Conservation (phyloP, 1,284 basidiomycete species). For the Apiotrichum gracile region DNA sequence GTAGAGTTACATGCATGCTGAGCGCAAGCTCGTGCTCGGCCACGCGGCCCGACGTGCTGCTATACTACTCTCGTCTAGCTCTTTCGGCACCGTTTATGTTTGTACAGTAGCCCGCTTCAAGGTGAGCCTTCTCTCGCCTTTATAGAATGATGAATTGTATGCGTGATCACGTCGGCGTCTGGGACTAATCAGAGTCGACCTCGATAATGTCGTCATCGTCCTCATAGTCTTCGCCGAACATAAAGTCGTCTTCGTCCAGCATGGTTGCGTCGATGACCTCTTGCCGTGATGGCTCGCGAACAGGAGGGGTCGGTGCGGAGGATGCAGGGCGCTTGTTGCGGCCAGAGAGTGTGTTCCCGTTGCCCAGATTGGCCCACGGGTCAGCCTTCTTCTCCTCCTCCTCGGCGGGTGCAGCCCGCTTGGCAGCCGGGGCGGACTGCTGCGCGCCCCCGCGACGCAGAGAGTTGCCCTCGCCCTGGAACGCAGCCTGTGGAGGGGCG, state of each 20-base stretch:
- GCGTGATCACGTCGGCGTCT: background rate
- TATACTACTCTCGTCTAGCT: background rate
- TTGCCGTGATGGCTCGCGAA: slow-evolving; percentile 5
- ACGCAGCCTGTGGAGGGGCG: slow-evolving; percentile 21
- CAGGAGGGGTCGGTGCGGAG: background rate
- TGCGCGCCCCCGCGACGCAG: slow-evolving; percentile 19
- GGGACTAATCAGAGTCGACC: slow-evolving; percentile 40
- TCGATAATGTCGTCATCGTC: slow-evolving; percentile 38
- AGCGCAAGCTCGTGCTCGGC: background rate
- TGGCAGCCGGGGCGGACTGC: too few species aligned
- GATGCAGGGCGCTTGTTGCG: slow-evolving; percentile 11
- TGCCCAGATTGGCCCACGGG: slow-evolving; percentile 44
- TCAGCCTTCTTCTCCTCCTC: slow-evolving; percentile 28
- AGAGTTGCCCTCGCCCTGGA: slow-evolving; percentile 39
- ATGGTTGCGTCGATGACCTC: slow-evolving; percentile 42
- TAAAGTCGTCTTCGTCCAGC: slow-evolving; percentile 42
- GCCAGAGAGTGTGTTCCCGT: slow-evolving; percentile 33
- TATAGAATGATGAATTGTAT: background rate
- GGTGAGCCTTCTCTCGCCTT: too few species aligned
- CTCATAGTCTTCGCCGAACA: slow-evolving; percentile 29
- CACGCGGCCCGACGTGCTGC: background rate
- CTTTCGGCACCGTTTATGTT: background rate
- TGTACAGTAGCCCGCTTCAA: background rate
- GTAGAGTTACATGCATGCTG: slow-evolving; percentile 14
- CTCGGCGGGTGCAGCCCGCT: background rate